These are phyloP conservation scores for Cardamine occulta DNA, from an alignment of 345 rosid species.

Conservation along the genomic window DNA sequence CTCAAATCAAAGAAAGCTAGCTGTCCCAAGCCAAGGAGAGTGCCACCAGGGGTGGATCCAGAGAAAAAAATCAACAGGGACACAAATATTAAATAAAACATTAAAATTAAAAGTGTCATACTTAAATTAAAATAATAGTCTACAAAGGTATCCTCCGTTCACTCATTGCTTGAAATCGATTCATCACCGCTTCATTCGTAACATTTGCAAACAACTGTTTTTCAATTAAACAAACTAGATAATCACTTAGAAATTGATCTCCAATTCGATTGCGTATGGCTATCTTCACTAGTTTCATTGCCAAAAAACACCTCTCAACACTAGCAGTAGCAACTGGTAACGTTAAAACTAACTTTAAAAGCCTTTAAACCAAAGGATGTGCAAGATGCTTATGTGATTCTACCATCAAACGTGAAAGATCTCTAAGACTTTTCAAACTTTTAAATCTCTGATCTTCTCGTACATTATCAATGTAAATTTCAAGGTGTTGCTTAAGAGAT, in stretches of 20 bases:
- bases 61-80: too few species aligned
- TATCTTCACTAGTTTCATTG: not conserved
- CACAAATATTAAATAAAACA: too few species aligned
- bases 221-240: too few species aligned
- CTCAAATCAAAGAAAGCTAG: too few species aligned
- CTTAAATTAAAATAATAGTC: too few species aligned
- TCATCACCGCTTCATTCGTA: too few species aligned
- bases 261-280: not conserved
- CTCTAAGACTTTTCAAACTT: not conserved
- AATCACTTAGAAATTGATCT: not conserved
- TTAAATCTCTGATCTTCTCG: not conserved
- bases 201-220: too few species aligned
- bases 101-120: too few species aligned
- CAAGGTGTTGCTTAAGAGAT: not conserved
- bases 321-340: not conserved
- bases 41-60: too few species aligned
- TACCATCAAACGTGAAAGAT: not conserved
- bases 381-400: not conserved
- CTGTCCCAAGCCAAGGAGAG: too few species aligned
- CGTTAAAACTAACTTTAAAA: not conserved
- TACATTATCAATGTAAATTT: not conserved
- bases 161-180: too few species aligned
- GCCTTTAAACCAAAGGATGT: not conserved
- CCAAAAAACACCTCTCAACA: not conserved
- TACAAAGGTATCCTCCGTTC: too few species aligned